phyloP scores from a whole-genome alignment of 805 yeast species.

The Myxozyma sirexii region DNA sequence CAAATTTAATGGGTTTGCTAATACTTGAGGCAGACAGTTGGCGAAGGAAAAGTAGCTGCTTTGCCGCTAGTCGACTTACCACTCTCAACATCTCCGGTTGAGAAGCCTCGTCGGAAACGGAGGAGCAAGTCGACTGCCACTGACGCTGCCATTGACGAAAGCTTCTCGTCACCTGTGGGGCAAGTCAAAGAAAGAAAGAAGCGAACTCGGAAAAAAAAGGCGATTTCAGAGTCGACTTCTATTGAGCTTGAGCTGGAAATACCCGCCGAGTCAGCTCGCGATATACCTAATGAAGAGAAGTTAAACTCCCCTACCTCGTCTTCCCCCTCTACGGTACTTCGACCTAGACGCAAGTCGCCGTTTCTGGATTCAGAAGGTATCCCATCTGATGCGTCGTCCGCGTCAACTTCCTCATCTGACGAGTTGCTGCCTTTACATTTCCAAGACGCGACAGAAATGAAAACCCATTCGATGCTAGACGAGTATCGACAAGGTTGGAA shows the following conservation, averaged over 20 bases:
- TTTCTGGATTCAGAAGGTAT: not conserved
- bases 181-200: not conserved
- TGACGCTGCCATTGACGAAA: not conserved
- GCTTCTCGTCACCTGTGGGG: not conserved
- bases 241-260: constrained; percentile 6
- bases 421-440: constrained; percentile 23
- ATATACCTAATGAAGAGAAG: not conserved
- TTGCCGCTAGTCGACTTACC: not conserved
- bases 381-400: not conserved
- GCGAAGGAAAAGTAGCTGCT: not conserved
- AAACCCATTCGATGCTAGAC: constrained; percentile 11
- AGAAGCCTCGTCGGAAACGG: not conserved
- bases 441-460: constrained; percentile 17
- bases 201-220: not conserved
- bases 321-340: not conserved
- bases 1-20: too few species aligned
- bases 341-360: not conserved
- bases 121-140: not conserved
- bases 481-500: constrained; percentile 19
- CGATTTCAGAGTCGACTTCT: not conserved
- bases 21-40: not conserved
- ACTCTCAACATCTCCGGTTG: not conserved
- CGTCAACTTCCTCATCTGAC: not conserved
- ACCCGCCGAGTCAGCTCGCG: not conserved
- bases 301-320: not conserved